Percentiles rank a stretch among this genome's conserved stretches.
phyloP scores from a whole-genome alignment of 1,139 yeast species.

The Kurtzmaniella quercitrusa region DNA sequence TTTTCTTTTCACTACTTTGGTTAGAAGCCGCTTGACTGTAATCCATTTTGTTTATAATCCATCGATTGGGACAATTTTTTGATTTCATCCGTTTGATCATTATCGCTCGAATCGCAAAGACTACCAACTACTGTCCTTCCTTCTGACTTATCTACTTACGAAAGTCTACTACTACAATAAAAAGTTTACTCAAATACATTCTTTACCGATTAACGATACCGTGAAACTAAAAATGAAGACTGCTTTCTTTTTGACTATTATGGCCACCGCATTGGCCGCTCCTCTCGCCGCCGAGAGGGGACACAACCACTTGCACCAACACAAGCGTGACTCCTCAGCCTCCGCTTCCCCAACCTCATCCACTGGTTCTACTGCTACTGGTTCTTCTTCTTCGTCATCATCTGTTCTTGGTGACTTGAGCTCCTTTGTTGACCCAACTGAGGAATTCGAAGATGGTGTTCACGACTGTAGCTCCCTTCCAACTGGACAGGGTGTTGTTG shows the following conservation, averaged over 20 bases:
- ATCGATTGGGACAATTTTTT: background rate
- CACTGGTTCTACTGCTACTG: conserved; percentile 16
- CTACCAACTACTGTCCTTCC: conserved; percentile 9
- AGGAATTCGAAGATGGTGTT: conserved; percentile 59
- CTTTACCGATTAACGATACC: background rate
- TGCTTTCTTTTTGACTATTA: conserved; percentile 19
- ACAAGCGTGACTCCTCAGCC: conserved; percentile 44
- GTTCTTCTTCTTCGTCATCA: conserved; percentile 19
- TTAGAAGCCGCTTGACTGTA: conserved; percentile 1
- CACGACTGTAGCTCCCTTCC: conserved; percentile 60
- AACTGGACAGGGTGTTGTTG: conserved; percentile 69
- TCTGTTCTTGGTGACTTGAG: conserved; percentile 55
- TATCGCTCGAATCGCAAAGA: background rate
- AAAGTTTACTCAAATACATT: background rate
- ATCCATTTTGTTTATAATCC: background rate
- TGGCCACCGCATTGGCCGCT: conserved; percentile 26
- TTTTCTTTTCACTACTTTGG: conserved; percentile 1
- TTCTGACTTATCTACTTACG: too few relatives aligned
- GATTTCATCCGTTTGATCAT: background rate
- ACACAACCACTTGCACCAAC: conserved; percentile 29
- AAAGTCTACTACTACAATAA: background rate
- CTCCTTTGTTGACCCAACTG: conserved; percentile 48
- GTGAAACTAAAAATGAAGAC: conserved; percentile 7
- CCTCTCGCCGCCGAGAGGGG: conserved; percentile 21
- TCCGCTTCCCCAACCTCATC: conserved; percentile 16